phyloP scores from a whole-genome alignment of 2,329 filamentous ascomycete species.

The Thelonectria olida region DNA sequence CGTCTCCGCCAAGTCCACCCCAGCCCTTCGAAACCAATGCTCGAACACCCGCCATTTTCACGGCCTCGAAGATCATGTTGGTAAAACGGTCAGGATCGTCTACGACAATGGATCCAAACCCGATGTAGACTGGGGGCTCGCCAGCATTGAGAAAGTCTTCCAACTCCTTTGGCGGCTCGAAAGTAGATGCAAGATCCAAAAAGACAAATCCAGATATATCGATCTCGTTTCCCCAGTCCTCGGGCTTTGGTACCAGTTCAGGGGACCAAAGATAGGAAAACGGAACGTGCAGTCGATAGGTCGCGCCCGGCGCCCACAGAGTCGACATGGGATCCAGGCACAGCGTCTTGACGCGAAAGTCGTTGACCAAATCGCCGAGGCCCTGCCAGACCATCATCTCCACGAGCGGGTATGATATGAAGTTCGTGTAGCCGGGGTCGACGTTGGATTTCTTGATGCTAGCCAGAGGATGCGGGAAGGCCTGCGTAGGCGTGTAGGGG shows the following conservation, averaged over 20 bases:
- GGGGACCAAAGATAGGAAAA: constrained; percentile 80
- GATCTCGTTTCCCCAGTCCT: constrained; percentile 75
- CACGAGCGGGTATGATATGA: constrained; percentile 81
- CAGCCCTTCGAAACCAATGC: constrained; percentile 80
- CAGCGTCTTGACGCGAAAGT: constrained; percentile 75
- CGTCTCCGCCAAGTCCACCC: constrained; percentile 72
- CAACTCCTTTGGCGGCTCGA: constrained; percentile 65
- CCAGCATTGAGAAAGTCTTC: constrained; percentile 64
- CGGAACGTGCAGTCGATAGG: constrained; percentile 78
- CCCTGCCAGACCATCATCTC: constrained; percentile 95
- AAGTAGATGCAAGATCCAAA: constrained; percentile 71
- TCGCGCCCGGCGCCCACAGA: constrained; percentile 78
- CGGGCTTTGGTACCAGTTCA: constrained; percentile 71
- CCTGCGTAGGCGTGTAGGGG: constrained; percentile 78
- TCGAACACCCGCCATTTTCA: constrained; percentile 71
- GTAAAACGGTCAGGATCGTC: constrained; percentile 77
- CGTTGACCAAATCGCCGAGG: constrained; percentile 80
- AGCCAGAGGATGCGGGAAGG: constrained; percentile 81
- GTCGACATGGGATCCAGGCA: constrained; percentile 78
- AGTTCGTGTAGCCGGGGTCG: constrained; percentile 78
- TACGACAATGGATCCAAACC: constrained; percentile 80
- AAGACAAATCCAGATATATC: constrained; percentile 84
- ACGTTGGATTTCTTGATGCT: constrained; percentile 79
- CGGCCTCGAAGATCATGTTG: constrained; percentile 75
- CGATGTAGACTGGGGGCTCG: constrained; percentile 74